Evolutionary conservation across 2,329 filamentous ascomycete species (phyloP).

Genomic region (Botryosphaeria agaves): DNA sequence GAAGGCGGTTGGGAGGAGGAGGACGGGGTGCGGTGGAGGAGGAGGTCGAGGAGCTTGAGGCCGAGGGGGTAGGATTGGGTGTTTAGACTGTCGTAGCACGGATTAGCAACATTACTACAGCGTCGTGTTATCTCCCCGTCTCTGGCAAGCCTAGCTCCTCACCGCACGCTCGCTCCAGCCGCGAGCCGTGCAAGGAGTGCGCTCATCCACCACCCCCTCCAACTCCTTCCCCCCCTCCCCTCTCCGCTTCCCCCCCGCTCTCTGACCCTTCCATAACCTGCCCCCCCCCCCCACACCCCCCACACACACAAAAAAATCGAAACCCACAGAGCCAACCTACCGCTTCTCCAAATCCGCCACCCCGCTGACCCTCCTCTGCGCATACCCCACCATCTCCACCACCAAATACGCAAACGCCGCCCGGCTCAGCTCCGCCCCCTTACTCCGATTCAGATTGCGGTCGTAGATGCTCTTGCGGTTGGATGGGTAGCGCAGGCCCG

Average conservation of each 20-base stretch:
- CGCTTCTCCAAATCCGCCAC: constrained; percentile 88
- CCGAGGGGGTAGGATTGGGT: constrained; percentile 86
- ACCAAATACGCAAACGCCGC: constrained; percentile 94
- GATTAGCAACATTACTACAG: too few relatives aligned
- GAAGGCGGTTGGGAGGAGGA: constrained; percentile 30
- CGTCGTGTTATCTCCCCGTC: too few relatives aligned
- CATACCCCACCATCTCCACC: constrained; percentile 90
- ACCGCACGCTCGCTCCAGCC: too few relatives aligned
- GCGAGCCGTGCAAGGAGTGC: too few relatives aligned
- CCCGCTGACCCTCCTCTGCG: constrained; percentile 74
- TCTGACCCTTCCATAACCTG: too few relatives aligned
- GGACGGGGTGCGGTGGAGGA: constrained; percentile 65
- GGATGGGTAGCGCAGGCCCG: constrained; percentile 68
- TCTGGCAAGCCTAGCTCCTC: too few relatives aligned
- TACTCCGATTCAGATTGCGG: constrained; percentile 77
- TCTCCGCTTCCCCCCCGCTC: too few relatives aligned
- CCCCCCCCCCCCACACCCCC: too few relatives aligned
- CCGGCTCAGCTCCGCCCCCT: constrained; percentile 77
- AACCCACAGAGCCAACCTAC: constrained; percentile 38
- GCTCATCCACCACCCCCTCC: too few relatives aligned
- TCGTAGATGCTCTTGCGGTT: constrained; percentile 98
- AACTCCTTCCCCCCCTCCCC: too few relatives aligned
- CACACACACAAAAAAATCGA: too few relatives aligned
- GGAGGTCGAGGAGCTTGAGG: constrained; percentile 83
- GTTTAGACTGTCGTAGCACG: too few relatives aligned